Conservation (phyloP, 2,329 filamentous ascomycete species). For the Fusarium mangiferae region DNA sequence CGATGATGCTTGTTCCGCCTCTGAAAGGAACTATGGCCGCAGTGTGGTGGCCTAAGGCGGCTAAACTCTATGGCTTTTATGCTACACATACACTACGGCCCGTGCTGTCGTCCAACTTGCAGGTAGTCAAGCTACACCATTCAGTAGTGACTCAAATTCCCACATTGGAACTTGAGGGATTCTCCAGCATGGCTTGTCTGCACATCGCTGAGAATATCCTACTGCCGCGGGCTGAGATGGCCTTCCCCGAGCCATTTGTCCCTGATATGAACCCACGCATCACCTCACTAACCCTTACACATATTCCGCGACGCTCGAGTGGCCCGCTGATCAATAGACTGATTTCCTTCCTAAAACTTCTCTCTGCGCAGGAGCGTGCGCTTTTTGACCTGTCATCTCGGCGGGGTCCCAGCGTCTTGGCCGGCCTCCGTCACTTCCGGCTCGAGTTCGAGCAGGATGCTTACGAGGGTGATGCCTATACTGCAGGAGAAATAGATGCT, state of each 20-base stretch:
- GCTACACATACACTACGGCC: conserved; percentile 62
- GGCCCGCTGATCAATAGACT: conserved; percentile 63
- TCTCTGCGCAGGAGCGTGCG: conserved; percentile 60
- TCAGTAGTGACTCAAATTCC: conserved; percentile 67
- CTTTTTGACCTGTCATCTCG: conserved; percentile 52
- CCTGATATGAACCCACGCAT: conserved; percentile 69
- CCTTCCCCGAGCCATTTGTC: conserved; percentile 59
- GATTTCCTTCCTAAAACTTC: conserved; percentile 57
- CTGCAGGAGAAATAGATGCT: conserved; percentile 52
- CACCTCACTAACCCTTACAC: conserved; percentile 62
- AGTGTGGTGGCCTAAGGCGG: conserved; percentile 47
- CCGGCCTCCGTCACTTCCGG: conserved; percentile 63
- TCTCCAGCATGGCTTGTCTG: conserved; percentile 50
- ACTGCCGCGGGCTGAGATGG: conserved; percentile 54
- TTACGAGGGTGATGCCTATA: conserved; percentile 49
- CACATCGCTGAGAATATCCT: conserved; percentile 59
- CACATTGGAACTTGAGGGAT: conserved; percentile 52
- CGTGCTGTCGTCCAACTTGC: conserved; percentile 63
- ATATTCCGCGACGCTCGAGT: conserved; percentile 63
- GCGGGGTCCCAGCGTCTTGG: conserved; percentile 56
- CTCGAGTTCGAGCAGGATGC: conserved; percentile 64
- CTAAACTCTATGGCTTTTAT: conserved; percentile 56
- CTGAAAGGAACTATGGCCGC: conserved; percentile 5
- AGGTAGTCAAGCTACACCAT: conserved; percentile 66
- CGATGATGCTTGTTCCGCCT: conserved; percentile 47